phyloP scores from a whole-genome alignment of 345 rosid species.

The Microcos paniculata region DNA sequence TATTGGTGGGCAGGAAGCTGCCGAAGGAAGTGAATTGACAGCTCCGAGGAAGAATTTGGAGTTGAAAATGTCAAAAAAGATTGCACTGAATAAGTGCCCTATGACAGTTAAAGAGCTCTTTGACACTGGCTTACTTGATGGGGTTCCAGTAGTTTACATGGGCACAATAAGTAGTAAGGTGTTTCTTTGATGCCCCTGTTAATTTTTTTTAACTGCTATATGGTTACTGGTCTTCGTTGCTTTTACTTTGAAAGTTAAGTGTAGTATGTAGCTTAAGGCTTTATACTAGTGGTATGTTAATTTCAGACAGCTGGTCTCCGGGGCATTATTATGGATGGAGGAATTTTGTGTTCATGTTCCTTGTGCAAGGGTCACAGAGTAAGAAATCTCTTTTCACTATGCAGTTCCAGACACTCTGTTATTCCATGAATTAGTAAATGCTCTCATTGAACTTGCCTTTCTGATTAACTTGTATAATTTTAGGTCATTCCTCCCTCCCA shows the following conservation, averaged over 20 bases:
- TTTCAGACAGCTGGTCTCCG: conserved; percentile 88
- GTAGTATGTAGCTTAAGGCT: conserved; percentile 8
- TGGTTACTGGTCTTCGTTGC: conserved; percentile 4
- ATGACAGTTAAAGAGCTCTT: conserved; percentile 86
- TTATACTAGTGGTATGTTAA: conserved; percentile 25
- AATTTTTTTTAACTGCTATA: neutral
- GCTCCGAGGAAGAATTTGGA: conserved; percentile 50
- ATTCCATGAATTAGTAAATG: conserved; percentile 21
- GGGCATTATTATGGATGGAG: conserved; percentile 83
- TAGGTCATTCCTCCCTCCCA: conserved; percentile 95
- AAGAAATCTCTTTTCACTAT: conserved; percentile 30
- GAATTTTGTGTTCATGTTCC: conserved; percentile 88
- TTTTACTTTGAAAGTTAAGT: neutral
- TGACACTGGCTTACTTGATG: conserved; percentile 90
- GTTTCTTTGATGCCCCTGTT: conserved; percentile 8
- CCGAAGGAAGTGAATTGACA: conserved; percentile 48
- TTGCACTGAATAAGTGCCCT: conserved; percentile 54
- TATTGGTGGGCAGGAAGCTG: conserved; percentile 49
- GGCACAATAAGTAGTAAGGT: conserved; percentile 73
- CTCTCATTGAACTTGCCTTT: conserved; percentile 20
- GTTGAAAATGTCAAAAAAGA: conserved; percentile 55
- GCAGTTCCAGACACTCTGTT: conserved; percentile 24
- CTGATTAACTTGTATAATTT: conserved; percentile 17
- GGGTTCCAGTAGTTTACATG: conserved; percentile 82
- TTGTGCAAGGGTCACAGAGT: conserved; percentile 80